phyloP scores from a whole-genome alignment of 2,329 filamentous ascomycete species.

The Mariannaea sp. region DNA sequence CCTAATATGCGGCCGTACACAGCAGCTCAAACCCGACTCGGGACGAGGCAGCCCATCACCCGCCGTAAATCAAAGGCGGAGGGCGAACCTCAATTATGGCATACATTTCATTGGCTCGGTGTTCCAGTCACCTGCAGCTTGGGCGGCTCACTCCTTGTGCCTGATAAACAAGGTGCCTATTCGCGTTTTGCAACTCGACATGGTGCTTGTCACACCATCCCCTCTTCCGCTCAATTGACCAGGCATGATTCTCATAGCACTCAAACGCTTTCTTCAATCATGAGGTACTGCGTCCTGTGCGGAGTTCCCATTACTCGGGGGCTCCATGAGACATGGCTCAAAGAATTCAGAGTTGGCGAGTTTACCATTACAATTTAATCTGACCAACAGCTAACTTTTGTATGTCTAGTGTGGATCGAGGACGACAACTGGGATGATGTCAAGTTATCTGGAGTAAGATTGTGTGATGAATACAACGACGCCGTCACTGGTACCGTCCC shows the following conservation, averaged over 20 bases:
- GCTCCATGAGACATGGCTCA: conserved; percentile 7
- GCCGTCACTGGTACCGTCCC: not conserved
- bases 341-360: conserved; percentile 20
- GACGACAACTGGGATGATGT: conserved; percentile 5
- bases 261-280: not conserved
- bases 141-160: too few relatives aligned
- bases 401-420: conserved; percentile 18
- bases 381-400: not conserved
- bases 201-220: too few relatives aligned
- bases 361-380: not conserved
- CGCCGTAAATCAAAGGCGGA: too few relatives aligned
- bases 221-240: too few relatives aligned
- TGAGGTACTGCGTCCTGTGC: conserved; percentile 17
- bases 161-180: too few relatives aligned
- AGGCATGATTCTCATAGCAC: not conserved
- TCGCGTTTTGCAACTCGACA: too few relatives aligned
- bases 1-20: too few relatives aligned
- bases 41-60: too few relatives aligned
- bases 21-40: too few relatives aligned
- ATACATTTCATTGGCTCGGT: too few relatives aligned
- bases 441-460: conserved; percentile 18
- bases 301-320: conserved; percentile 2
- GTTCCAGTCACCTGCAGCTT: too few relatives aligned
- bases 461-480: conserved; percentile 6
- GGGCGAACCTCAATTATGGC: too few relatives aligned